These are phyloP conservation scores for Blastomyces emzantsi DNA, from an alignment of 2,329 filamentous ascomycete genomes.

Conservation along the genomic window DNA sequence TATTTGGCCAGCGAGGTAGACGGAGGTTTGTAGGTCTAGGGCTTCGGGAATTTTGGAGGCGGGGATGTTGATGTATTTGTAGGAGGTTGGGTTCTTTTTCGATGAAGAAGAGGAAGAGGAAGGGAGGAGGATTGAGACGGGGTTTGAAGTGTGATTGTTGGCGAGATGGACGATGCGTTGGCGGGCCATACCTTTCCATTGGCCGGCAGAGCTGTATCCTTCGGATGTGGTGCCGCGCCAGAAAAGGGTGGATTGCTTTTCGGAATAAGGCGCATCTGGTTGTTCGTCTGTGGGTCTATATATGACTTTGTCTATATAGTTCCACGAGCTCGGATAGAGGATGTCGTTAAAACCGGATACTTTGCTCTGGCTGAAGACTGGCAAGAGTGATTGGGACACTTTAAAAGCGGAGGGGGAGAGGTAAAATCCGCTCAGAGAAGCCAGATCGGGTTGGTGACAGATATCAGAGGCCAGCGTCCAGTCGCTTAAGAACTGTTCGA, in stretches of 20 bases:
- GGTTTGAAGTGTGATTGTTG: slow-evolving; percentile 43
- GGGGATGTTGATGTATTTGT: slow-evolving; percentile 48
- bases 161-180: slow-evolving; percentile 64
- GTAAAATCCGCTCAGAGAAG: slow-evolving; percentile 64
- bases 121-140: slow-evolving; percentile 50
- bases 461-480: slow-evolving; percentile 58
- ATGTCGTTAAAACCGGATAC: slow-evolving; percentile 67
- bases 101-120: slow-evolving; percentile 23
- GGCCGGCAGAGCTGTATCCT: slow-evolving; percentile 43
- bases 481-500: slow-evolving; percentile 56
- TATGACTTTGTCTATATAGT: slow-evolving; percentile 50
- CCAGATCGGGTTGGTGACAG: slow-evolving; percentile 69
- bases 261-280: slow-evolving; percentile 47
- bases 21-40: slow-evolving; percentile 48
- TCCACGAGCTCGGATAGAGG: slow-evolving; percentile 58
- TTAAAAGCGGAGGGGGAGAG: slow-evolving; percentile 54
- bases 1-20: slow-evolving; percentile 52
- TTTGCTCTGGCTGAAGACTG: slow-evolving; percentile 68
- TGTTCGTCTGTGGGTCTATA: slow-evolving; percentile 44
- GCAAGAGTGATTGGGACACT: slow-evolving; percentile 56
- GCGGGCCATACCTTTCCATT: slow-evolving; percentile 58
- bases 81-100: slow-evolving; percentile 30
- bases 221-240: slow-evolving; percentile 65
- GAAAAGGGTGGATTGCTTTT: slow-evolving; percentile 58
- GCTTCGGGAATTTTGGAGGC: slow-evolving; percentile 31